Base-by-base conservation (phyloP, 192 early-diverging fungal species). In the Funneliformis geosporum region DNA sequence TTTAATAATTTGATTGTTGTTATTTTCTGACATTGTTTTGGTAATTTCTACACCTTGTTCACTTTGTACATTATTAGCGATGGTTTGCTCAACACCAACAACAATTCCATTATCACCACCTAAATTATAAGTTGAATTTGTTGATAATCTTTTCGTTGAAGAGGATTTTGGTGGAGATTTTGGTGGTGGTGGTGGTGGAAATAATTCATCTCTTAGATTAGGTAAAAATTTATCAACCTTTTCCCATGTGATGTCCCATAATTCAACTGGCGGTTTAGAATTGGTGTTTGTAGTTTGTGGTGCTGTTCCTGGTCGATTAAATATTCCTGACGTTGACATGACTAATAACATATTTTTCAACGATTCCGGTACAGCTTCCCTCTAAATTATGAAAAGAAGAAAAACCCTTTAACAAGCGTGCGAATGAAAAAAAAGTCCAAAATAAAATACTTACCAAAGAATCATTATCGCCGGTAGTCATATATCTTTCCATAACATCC, bases 311-410 rank as follows among this genome's bases (percentile, higher is more conserved):
- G 75, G 75, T 33, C 25, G 70, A 18, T 60, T 83, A 75, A 95
- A 90, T 8, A 89, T 84, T 40, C 90, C 91, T 11, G 93, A 92
- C 0, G 92, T 89, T 16, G 89, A 90, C 91, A 95, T 90, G 8
- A 95, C 93, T 8, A 95, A 85, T 21, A 95, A 81, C 87, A 94
- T 92, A 83, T 95, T 95, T 81, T 95, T 95, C 39, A 95, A 78
- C 14, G 89, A 89, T 80, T 95, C 94, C 0, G 86, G 83, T 9
- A 95, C 89, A 2, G 91, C 94, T 79, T 94, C 93, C 28, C 85
- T 83, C 92, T 94, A 80, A 65, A 73, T 23, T 42, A 25, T 23
- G 0, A 9, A 33, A 50, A 46, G 33, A 25, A 39, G 8, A 5
- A 40, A 28, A 18, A 55, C 28, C 11, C 28, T 46, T n/a, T 43